Evolutionary conservation across 164 flowering plant genomes (phyloP), one percentile per base, ranked within the genome.

Genomic region (Nymphaea colorata): DNA sequence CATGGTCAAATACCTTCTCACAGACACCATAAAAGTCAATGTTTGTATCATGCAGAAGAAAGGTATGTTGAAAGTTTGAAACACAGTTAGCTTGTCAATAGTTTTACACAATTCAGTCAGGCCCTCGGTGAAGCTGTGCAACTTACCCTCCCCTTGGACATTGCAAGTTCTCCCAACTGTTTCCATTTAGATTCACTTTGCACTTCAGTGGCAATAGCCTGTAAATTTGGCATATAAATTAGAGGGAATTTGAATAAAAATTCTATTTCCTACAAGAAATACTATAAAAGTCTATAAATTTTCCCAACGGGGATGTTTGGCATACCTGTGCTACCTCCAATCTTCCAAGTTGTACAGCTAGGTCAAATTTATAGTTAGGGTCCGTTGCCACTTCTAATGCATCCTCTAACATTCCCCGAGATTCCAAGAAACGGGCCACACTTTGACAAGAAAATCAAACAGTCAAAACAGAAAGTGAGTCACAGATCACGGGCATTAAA

Each of bases 301-400:
- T 5, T 10, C 5, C 11, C 11, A 5, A 45, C 11, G 53, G 53
- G 53, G 0, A 45, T 45, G 36, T 25, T 25, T 25, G 36, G 36
- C 74, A 69, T 69, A 90, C 99, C 96, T 88, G 81, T 44, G 98
- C 99, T 78, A 85, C 78, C 53, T 87, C 97, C 69, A 92, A 76
- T 76, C 83, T 90, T 17, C 96, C 93, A 71, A 95, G 91, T 71
- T 94, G 96, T 66, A 94, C 78, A 66, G 99, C 98, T 43, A 94
- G 83, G 75, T 91, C 98, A 80, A 94, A 94, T 85, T 86, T 86
- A 75, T 94, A 92, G 78, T 94, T 96, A 72, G 98, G 93, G 66
- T 91, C 99, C 2, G 96, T 88, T 47, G 99, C 99, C 67, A 94
- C 96, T 82, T 94, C 98, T 61, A 94, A 74, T 43, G 99, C 99